Conservation (phyloP, 108 stramenopile species). For the Craspedostauros australis region DNA sequence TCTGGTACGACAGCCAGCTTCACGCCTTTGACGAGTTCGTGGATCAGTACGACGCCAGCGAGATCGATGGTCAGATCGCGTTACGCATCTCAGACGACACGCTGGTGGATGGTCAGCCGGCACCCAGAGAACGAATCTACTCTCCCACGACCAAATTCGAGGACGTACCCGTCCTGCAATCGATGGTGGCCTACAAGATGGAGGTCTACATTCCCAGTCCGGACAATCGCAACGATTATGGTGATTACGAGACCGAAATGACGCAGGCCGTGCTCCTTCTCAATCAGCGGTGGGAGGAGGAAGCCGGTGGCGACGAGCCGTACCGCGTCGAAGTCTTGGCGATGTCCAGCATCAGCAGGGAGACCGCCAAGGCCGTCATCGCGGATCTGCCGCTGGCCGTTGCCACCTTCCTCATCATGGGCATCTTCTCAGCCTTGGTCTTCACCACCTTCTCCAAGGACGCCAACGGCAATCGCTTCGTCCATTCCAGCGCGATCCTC, state of each 20-base stretch:
- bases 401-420: slow-evolving; percentile 4
- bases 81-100: not conserved
- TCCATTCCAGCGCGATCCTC: slow-evolving; percentile 1
- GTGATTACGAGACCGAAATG: not conserved
- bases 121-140: not conserved
- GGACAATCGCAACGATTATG: no score
- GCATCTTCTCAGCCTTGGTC: not conserved
- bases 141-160: no score
- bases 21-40: no score
- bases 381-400: slow-evolving; percentile 4
- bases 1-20: no score
- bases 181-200: not conserved
- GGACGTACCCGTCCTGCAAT: not conserved
- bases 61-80: no score
- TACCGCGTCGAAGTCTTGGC: slow-evolving; percentile 1
- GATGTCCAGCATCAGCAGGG: not conserved
- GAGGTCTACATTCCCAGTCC: not conserved
- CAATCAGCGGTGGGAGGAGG: not conserved
- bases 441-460: not conserved
- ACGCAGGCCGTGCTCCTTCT: not conserved
- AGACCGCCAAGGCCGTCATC: not conserved
- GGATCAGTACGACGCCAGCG: no score
- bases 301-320: not conserved
- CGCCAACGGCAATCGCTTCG: no score
- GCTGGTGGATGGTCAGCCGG: not conserved